Percentiles rank a stretch among this genome's conserved stretches.
phyloP scores from a whole-genome alignment of 805 yeast species.

The Candida rishiriensis region DNA sequence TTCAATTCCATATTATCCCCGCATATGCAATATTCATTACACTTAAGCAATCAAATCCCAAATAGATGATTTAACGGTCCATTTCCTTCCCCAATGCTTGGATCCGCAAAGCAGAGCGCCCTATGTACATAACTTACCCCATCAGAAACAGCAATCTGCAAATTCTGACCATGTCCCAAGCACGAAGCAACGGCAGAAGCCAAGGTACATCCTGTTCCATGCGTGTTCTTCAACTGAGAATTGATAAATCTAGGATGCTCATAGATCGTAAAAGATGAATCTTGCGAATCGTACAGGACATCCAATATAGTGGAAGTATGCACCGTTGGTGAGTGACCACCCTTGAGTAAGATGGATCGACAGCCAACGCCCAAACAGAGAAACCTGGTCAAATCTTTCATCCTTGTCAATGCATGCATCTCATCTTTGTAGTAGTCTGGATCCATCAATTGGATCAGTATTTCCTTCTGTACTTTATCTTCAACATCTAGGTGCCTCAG shows the following conservation, averaged over 20 bases:
- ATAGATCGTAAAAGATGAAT: conserved; percentile 36
- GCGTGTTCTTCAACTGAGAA: conserved; percentile 51
- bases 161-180: conserved; percentile 48
- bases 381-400: conserved; percentile 29
- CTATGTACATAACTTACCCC: conserved; percentile 63
- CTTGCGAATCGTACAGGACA: conserved; percentile 44
- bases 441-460: not conserved
- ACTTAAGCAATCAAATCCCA: not conserved
- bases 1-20: no score
- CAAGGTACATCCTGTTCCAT: conserved; percentile 87
- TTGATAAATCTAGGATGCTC: conserved; percentile 34
- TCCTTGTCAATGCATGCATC: conserved; percentile 19
- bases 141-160: conserved; percentile 46
- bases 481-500: conserved; percentile 13
- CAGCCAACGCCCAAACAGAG: conserved; percentile 30
- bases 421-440: not conserved
- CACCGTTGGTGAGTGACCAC: conserved; percentile 61
- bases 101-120: conserved; percentile 46
- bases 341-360: conserved; percentile 57
- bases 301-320: conserved; percentile 39
- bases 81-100: conserved; percentile 45
- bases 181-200: conserved; percentile 76
- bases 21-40: no score
- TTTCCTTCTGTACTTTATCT: conserved; percentile 8
- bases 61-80: conserved; percentile 69